phyloP scores from a whole-genome alignment of 495 filamentous ascomycete species.

The Cetradonia linearis region DNA sequence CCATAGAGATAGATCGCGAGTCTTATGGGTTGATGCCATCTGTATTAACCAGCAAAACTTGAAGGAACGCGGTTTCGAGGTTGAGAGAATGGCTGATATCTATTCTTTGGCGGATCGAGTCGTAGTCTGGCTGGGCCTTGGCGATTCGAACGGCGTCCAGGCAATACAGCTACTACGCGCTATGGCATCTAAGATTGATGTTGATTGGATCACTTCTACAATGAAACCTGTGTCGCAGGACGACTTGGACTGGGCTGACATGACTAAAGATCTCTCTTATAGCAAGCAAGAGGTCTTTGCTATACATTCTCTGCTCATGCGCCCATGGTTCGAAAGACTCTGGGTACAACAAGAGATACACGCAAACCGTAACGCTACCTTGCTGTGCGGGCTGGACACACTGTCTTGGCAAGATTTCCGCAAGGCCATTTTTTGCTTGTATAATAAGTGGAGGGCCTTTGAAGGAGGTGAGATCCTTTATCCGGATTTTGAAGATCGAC shows the following conservation, averaged over 20 bases:
- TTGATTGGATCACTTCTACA: background rate
- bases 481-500: background rate
- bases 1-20: background rate
- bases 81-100: slow-evolving; percentile 24
- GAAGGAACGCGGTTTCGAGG: slow-evolving; percentile 24
- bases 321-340: slow-evolving; percentile 10
- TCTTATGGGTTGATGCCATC: slow-evolving; percentile 30
- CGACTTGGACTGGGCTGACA: background rate
- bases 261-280: background rate
- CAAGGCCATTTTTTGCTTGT: background rate
- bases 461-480: background rate
- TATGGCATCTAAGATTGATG: background rate
- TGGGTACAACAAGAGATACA: slow-evolving; percentile 13
- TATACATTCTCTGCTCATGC: background rate
- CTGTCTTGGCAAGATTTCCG: background rate
- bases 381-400: background rate
- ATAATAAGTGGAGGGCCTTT: background rate
- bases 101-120: slow-evolving; percentile 3
- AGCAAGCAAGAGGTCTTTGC: background rate
- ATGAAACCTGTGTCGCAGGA: background rate
- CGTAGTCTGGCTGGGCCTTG: slow-evolving; percentile 6
- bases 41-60: slow-evolving; percentile 28
- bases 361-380: background rate
- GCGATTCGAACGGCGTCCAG: background rate
- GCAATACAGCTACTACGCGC: background rate